phyloP scores from a whole-genome alignment of 2,329 filamentous ascomycete genomes.

The Diaporthe ilicicola region DNA sequence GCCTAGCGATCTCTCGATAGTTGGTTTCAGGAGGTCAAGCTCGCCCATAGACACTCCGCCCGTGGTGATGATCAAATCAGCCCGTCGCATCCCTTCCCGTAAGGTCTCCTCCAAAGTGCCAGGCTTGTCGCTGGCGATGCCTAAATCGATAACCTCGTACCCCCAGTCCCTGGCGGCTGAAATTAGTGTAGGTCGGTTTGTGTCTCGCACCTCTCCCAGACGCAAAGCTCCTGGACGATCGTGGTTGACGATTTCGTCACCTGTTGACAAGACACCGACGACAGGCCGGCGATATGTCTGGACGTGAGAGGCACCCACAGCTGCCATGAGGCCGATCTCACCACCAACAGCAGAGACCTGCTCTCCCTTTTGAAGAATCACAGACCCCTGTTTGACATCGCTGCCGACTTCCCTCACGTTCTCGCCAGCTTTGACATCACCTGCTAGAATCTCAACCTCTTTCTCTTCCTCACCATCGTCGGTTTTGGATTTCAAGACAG shows the following conservation, averaged over 20 bases:
- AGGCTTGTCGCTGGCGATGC: conserved; percentile 80
- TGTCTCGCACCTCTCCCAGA: conserved; percentile 90
- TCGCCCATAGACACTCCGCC: conserved; percentile 99
- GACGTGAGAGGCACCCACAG: conserved; percentile 78
- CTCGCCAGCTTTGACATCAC: conserved; percentile 77
- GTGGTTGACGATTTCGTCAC: conserved; percentile 90
- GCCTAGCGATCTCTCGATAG: conserved; percentile 87
- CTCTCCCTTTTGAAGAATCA: conserved; percentile 80
- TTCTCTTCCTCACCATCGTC: conserved; percentile 86
- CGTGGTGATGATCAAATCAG: conserved; percentile 88
- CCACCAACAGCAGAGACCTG: conserved; percentile 88
- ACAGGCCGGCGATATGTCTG: conserved; percentile 78
- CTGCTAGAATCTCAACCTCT: conserved; percentile 85
- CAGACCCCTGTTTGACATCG: conserved; percentile 75
- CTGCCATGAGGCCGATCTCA: conserved; percentile 88
- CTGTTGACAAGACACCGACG: conserved; percentile 89
- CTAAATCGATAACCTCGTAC: conserved; percentile 83
- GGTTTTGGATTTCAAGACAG: conserved; percentile 76
- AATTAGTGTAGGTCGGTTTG: conserved; percentile 88
- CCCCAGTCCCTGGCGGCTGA: conserved; percentile 78
- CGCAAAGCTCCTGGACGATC: conserved; percentile 68
- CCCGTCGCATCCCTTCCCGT: conserved; percentile 75
- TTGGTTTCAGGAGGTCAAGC: conserved; percentile 94
- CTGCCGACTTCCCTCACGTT: conserved; percentile 93
- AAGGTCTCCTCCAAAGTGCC: conserved; percentile 80